Percentiles rank a stretch among this genome's conserved stretches.
Conservation (phyloP, 192 early-diverging fungal genomes). For the Entomortierella lignicola region DNA sequence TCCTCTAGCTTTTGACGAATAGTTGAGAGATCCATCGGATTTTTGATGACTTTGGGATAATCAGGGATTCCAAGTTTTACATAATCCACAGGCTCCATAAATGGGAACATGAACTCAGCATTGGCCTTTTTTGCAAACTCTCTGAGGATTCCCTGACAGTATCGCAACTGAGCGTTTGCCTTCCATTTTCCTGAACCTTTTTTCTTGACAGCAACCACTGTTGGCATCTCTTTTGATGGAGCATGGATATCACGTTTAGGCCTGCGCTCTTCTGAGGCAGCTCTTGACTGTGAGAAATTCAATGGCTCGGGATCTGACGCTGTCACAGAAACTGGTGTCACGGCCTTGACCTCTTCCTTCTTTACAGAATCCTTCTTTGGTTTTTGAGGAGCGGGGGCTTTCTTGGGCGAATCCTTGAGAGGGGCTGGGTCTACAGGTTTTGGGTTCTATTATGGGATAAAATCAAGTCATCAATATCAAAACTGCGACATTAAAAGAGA, state of each 20-base stretch:
- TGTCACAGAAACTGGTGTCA: conserved; percentile 1
- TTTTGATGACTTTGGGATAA: conserved; percentile 84
- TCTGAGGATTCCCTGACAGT: conserved; percentile 69
- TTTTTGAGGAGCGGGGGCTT: conserved; percentile 29
- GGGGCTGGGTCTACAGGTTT: conserved; percentile 8
- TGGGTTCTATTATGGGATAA: conserved; percentile 6
- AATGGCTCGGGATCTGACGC: conserved; percentile 1
- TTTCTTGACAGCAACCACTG: conserved; percentile 35
- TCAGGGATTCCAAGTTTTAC: conserved; percentile 89
- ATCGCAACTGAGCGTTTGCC: conserved; percentile 66
- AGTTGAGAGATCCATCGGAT: conserved; percentile 86
- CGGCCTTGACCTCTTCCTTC: conserved; percentile 23
- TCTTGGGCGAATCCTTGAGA: conserved; percentile 27
- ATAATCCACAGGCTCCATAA: conserved; percentile 88
- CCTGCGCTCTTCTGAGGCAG: conserved; percentile 63
- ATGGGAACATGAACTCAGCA: conserved; percentile 77
- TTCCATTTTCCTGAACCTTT: conserved; percentile 59
- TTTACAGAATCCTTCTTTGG: conserved; percentile 43
- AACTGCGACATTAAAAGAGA: too few species aligned
- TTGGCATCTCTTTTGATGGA: conserved; percentile 58
- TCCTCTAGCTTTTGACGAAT: conserved; percentile 71
- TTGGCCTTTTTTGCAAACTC: conserved; percentile 80
- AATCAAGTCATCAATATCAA: not conserved
- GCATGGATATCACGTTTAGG: conserved; percentile 78
- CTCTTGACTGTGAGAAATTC: conserved; percentile 31